Percentiles rank a stretch among this genome's conserved stretches.
Conservation (phyloP, 345 rosid genomes). For the Isatis tinctoria region DNA sequence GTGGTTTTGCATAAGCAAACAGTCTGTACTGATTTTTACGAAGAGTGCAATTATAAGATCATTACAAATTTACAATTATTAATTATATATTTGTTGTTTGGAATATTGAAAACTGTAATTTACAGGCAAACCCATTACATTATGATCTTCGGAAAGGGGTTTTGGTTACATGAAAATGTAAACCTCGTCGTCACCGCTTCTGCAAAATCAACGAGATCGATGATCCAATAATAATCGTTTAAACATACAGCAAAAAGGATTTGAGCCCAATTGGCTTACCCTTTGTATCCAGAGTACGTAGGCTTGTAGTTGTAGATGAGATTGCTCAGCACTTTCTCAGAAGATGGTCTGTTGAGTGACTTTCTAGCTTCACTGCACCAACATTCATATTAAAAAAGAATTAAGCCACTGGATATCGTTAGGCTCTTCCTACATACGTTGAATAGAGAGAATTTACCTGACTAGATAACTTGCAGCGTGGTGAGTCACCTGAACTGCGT, state of each 20-base stretch:
- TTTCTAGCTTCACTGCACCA: slow-evolving; percentile 77
- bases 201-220: slow-evolving; percentile 11
- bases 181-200: slow-evolving; percentile 53
- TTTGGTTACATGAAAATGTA: slow-evolving; percentile 51
- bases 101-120: too few relatives aligned
- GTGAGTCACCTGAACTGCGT: slow-evolving; percentile 81
- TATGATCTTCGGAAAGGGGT: slow-evolving; percentile 1
- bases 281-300: slow-evolving; percentile 70
- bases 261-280: slow-evolving; percentile 33
- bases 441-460: slow-evolving; percentile 42
- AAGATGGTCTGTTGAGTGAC: slow-evolving; percentile 57
- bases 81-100: too few relatives aligned
- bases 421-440: background rate
- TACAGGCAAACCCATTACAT: too few relatives aligned
- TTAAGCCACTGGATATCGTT: background rate
- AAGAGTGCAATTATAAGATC: too few relatives aligned
- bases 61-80: too few relatives aligned
- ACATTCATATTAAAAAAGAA: background rate
- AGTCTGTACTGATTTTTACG: too few relatives aligned
- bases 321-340: slow-evolving; percentile 53
- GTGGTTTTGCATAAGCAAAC: too few relatives aligned
- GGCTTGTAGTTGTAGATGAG: slow-evolving; percentile 81
- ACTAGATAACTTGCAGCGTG: slow-evolving; percentile 75
- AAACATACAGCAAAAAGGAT: background rate
- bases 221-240: background rate